Conservation (phyloP, 495 filamentous ascomycete species). For the Astrothelium macrocarpum region DNA sequence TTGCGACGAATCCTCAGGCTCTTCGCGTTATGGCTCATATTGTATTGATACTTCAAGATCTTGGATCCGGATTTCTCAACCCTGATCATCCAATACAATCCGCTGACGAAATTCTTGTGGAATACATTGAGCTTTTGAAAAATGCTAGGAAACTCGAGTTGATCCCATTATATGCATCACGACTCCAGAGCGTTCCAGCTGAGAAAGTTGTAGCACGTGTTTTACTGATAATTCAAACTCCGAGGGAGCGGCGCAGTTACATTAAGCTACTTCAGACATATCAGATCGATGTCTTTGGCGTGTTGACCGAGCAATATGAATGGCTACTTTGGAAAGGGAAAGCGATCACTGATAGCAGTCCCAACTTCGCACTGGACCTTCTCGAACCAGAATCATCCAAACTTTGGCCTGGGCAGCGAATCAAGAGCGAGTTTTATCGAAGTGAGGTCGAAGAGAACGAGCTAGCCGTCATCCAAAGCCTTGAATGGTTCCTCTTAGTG, state of each 20-base stretch:
- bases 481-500: slow-evolving; percentile 76
- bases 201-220: slow-evolving; percentile 47
- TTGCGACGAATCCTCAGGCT: slow-evolving; percentile 15
- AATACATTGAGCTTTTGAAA: slow-evolving; percentile 71
- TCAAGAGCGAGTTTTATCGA: slow-evolving; percentile 18
- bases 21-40: slow-evolving; percentile 33
- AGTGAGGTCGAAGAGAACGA: slow-evolving; percentile 39
- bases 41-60: slow-evolving; percentile 24
- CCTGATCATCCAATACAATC: slow-evolving; percentile 13
- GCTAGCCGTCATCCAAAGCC: slow-evolving; percentile 60
- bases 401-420: slow-evolving; percentile 26
- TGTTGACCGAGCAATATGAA: slow-evolving; percentile 36
- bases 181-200: slow-evolving; percentile 44
- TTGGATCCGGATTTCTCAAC: slow-evolving; percentile 10
- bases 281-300: slow-evolving; percentile 42
- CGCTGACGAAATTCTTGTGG: slow-evolving; percentile 60
- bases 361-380: slow-evolving; percentile 9
- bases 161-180: slow-evolving; percentile 78
- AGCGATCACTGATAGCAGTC: background rate
- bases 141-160: slow-evolving; percentile 58
- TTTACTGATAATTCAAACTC: slow-evolving; percentile 43
- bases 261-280: slow-evolving; percentile 46
- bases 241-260: slow-evolving; percentile 39
- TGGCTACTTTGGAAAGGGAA: slow-evolving; percentile 10
- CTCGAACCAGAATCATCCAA: slow-evolving; percentile 11